A percentile compares a stretch with the other conserved stretches of the same genome.
These are phyloP conservation scores for Oryza glaberrima DNA, from an alignment of 176 grass and related monocot genomes.

Conservation along the genomic window DNA sequence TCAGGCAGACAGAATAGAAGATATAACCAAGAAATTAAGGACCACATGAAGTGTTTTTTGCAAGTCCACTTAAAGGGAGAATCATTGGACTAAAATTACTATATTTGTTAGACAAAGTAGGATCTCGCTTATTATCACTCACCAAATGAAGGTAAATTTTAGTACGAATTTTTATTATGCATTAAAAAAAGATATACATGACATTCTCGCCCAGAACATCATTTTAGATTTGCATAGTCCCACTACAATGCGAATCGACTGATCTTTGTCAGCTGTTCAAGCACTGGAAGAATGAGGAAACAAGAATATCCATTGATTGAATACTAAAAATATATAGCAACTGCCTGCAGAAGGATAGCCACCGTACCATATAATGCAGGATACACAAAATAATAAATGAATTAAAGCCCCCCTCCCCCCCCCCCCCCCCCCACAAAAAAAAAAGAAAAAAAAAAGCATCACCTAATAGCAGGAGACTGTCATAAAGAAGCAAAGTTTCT, in stretches of 20 bases:
- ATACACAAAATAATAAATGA: not conserved
- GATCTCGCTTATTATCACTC: not conserved
- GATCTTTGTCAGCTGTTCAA: slow-evolving; percentile 21
- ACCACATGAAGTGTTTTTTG: not conserved
- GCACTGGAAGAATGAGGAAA: not conserved
- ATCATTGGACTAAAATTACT: not conserved
- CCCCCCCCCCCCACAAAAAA: not conserved
- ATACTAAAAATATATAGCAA: not conserved
- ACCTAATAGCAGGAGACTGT: not conserved
- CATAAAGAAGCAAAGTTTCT: not conserved
- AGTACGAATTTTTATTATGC: not conserved
- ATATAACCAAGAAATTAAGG: slow-evolving; percentile 22
- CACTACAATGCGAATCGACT: not conserved
- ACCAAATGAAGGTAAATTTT: not conserved
- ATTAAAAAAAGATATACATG: not conserved
- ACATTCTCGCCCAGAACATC: not conserved
- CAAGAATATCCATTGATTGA: not conserved
- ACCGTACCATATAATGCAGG: not conserved
- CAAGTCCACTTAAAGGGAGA: slow-evolving; percentile 27
- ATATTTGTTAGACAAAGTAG: slow-evolving; percentile 23
- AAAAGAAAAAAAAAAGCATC: not conserved
- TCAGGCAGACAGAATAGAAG: not conserved
- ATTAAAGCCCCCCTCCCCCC: not conserved
- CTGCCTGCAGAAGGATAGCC: not conserved
- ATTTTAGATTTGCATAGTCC: not conserved